phyloP scores from a whole-genome alignment of 2,329 filamentous ascomycete species.

The Fusarium vanettenii region DNA sequence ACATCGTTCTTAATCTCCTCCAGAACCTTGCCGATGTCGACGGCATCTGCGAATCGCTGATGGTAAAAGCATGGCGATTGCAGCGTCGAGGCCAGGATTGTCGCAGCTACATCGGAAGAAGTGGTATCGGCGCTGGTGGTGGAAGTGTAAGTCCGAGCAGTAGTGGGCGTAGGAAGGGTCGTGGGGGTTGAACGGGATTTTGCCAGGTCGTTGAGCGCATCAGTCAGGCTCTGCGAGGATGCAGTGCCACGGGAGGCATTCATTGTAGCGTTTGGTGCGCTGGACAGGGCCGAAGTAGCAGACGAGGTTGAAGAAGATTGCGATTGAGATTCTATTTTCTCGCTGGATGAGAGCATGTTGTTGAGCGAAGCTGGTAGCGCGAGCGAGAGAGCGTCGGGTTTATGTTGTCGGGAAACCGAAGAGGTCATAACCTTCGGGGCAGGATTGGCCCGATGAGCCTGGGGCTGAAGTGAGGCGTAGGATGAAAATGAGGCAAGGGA shows the following conservation, averaged over 20 bases:
- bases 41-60: conserved; percentile 93
- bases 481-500: conserved; percentile 41
- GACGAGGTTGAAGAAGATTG: conserved; percentile 10
- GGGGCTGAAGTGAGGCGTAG: conserved; percentile 1
- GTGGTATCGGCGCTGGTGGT: conserved; percentile 21
- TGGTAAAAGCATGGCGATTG: conserved; percentile 98
- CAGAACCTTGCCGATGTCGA: conserved; percentile 93
- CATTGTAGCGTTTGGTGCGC: conserved; percentile 13
- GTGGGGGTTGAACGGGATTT: conserved; percentile 51
- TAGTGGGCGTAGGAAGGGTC: conserved; percentile 35
- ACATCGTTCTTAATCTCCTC: conserved; percentile 93
- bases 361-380: conserved; percentile 40
- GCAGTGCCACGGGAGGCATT: conserved; percentile 51
- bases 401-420: conserved; percentile 70
- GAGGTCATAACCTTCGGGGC: conserved; percentile 85
- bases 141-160: conserved; percentile 30
- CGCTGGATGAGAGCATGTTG: conserved; percentile 65
- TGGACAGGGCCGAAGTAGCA: conserved; percentile 8
- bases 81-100: conserved; percentile 59
- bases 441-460: conserved; percentile 55
- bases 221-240: conserved; percentile 72
- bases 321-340: conserved; percentile 51
- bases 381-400: conserved; percentile 72
- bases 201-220: conserved; percentile 67
- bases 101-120: conserved; percentile 25